Evolutionary conservation across 2,329 filamentous ascomycete species (phyloP), one percentile per base, ranked within the genome.

Genomic region (Metarhizium sp.): DNA sequence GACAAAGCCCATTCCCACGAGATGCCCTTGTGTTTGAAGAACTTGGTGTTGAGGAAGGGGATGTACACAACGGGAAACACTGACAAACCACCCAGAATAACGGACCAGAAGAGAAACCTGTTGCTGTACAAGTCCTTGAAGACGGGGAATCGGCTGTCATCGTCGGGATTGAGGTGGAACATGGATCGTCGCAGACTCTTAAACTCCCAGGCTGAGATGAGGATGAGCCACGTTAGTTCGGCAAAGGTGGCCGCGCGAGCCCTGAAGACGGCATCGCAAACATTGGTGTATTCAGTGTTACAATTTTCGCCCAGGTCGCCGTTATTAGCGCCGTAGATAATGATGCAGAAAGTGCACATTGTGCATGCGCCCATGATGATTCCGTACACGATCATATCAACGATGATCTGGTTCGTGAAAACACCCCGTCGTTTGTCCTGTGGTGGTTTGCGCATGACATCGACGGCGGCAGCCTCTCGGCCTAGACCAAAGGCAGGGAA

Each of bases 401-500:
- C 71, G 50, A 92, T 78, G 61, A 94, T 80, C 71, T 94, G 86
- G 66, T 79, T 78, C 14, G 87, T 90, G 70, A 94, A 94, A 51
- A 92, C 84, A 59, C 88, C 87, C 32, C 78, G 74, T 61, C 69
- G 72, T 68, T 78, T 78, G 70, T 86, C 79, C 60, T 92, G 88
- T 0, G 91, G 91, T 7, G 89, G 88, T 53, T 90, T 85, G 59
- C 79, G 75, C 81, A 95, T 90, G 58, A 95, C 85, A 65, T 92
- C 87, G 2, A 81, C 78, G 0, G 85, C 82, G 0, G 89, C 88
- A 48, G 78, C 74, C 69, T 95, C 90, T 61, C 90, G 86, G 20
- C 90, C 90, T 1, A 96, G 81, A 47, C 90, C 91, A 74, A 96
- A 94, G 57, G 92, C 91, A 1, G 90, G 90, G 69, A 94, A 84